Evolutionary conservation across 371 early-diverging fungal genomes (phyloP).

Genomic region (Nosema muscidifuracis): DNA sequence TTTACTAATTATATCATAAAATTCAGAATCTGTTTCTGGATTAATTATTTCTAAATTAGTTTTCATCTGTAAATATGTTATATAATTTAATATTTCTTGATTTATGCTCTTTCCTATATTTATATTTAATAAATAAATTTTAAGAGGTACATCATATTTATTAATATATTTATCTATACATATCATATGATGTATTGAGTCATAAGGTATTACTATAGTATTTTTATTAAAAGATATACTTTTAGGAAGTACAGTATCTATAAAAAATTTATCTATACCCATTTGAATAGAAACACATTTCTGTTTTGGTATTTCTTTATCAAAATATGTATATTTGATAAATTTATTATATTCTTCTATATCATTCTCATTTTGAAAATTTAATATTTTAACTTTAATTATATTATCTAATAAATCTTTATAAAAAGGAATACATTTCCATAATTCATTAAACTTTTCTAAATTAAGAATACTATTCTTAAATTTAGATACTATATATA

Average conservation of each 20-base stretch:
- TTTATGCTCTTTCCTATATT: background rate
- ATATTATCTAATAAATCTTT: constrained; percentile 22
- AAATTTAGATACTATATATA: background rate
- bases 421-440: constrained; percentile 37
- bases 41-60: background rate
- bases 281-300: background rate
- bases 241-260: background rate
- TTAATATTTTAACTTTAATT: constrained; percentile 18
- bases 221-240: constrained; percentile 2
- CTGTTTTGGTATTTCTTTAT: background rate
- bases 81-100: constrained; percentile 7
- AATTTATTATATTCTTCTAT: constrained; percentile 14
- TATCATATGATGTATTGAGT: constrained; percentile 17
- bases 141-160: constrained; percentile 4
- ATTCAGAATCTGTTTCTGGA: constrained; percentile 13
- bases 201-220: constrained; percentile 14
- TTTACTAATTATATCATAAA: background rate
- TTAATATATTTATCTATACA: constrained; percentile 16
- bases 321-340: background rate
- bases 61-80: constrained; percentile 4
- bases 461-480: background rate
- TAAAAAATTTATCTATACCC: background rate
- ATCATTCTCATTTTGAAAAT: constrained; percentile 6
- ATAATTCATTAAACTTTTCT: background rate
- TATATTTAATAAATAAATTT: constrained; percentile 18